Percentiles rank a stretch among this genome's conserved stretches.
These are phyloP conservation scores for Gossypium thurberi DNA, from an alignment of 345 rosid species.

Conservation along the genomic window DNA sequence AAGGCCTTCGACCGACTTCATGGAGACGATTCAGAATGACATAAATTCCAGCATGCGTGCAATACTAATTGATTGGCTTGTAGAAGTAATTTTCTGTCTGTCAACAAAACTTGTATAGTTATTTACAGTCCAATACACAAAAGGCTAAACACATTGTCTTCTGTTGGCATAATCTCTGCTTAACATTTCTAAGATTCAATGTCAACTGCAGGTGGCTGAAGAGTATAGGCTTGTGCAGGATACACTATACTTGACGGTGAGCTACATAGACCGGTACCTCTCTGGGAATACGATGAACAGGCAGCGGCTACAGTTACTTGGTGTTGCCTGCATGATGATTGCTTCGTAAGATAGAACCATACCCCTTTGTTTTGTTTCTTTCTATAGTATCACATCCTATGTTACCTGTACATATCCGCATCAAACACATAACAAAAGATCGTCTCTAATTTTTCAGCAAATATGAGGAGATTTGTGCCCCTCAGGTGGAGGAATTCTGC, in stretches of 20 bases:
- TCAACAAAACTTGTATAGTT: too few relatives aligned
- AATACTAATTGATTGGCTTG: constrained; percentile 90
- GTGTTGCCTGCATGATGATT: constrained; percentile 92
- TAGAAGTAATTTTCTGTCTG: constrained; percentile 51
- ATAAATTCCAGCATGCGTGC: constrained; percentile 79
- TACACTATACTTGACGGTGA: constrained; percentile 73
- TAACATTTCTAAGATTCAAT: not conserved
- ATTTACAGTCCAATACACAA: too few relatives aligned
- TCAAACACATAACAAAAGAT: constrained; percentile 5
- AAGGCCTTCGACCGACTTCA: constrained; percentile 67
- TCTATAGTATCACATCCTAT: too few relatives aligned
- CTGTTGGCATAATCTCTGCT: not conserved
- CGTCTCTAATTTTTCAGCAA: constrained; percentile 39
- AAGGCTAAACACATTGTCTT: not conserved
- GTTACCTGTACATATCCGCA: too few relatives aligned
- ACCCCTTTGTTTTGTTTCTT: not conserved
- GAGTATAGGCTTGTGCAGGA: constrained; percentile 93
- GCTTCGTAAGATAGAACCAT: constrained; percentile 58
- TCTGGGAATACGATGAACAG: constrained; percentile 75
- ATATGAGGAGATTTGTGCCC: constrained; percentile 89
- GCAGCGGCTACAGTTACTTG: constrained; percentile 80
- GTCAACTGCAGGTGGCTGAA: constrained; percentile 73
- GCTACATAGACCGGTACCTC: constrained; percentile 87
- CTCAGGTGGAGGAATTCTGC: constrained; percentile 90
- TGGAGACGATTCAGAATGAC: constrained; percentile 82